Base-by-base conservation (phyloP, 768 basidiomycete genomes). In the Pleurotus pulmonarius region DNA sequence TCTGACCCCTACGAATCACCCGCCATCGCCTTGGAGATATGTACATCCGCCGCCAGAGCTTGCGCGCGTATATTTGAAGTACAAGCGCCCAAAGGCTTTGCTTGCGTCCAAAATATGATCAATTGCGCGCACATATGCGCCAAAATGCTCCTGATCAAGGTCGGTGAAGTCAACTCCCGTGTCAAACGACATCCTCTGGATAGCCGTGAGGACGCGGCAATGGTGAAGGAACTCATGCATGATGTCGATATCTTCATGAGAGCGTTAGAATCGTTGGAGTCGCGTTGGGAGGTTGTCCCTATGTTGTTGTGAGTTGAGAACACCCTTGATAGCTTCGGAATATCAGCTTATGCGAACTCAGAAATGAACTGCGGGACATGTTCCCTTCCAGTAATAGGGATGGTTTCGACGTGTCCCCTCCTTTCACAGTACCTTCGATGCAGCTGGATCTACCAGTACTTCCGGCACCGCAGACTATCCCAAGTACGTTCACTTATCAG, bases 11-110 rank as follows among this genome's bases (percentile, higher is more conserved):
- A 58, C 63, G 41, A 66, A 61, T 47, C 69, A 66, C 69, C 71
- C 63, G 26, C 67, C 75, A 78, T 77, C n/a, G 83, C 82, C 40
- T 73, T 85, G 40, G 76, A 75, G 13, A 76, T 81, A 43, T 86
- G 87, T 65, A 73, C 79, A 45, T 81, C 82, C 52, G 85, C 88
- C 9, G 83, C 84, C 4, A 79, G 79, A 46, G 77, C 84, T 1
- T 83, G 80, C 47, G 79, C 82, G 4, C 79, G 78, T 54, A 84
- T 92, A 41, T 64, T 87, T 48, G 79, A 85, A 58, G 68, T 69
- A 1, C 79, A 83, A 60, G 62, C 80, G n/a, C 24, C 44, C 37
- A 76, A 73, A 9, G 79, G 79, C 26, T 69, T 74, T 56, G 77
- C 70, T 45, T 75, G 75, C 60, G 64, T 72, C 22, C 76, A 78